Percentiles rank a stretch among this genome's conserved stretches.
Evolutionary conservation across 1,284 basidiomycete genomes (phyloP).

Genomic region (Ganoderma lingzhi): DNA sequence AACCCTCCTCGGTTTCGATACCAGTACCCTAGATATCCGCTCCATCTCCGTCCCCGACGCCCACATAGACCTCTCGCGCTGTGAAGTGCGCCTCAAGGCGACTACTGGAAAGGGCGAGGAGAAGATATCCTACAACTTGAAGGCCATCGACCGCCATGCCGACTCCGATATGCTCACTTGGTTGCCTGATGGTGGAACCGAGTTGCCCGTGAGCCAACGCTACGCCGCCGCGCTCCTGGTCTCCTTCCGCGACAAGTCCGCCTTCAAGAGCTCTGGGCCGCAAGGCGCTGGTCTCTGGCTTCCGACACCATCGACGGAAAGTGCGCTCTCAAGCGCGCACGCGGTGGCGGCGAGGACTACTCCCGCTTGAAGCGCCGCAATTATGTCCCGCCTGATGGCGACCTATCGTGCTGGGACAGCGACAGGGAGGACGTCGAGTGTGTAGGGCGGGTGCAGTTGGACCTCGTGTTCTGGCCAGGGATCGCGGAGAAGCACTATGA

Average conservation of each 20-base stretch:
- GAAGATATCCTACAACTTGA: conserved; percentile 46
- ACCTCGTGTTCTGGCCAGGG: conserved; percentile 41
- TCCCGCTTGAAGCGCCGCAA: conserved; percentile 62
- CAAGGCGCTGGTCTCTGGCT: conserved; percentile 70
- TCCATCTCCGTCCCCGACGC: conserved; percentile 42
- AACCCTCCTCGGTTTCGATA: conserved; percentile 70
- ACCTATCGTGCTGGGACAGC: conserved; percentile 54
- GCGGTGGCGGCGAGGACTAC: conserved; percentile 42
- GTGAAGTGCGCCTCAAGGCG: conserved; percentile 43
- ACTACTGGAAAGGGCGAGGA: conserved; percentile 38
- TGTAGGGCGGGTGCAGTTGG: conserved; percentile 41
- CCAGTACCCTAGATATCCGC: conserved; percentile 63
- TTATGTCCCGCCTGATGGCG: conserved; percentile 63
- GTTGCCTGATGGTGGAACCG: conserved; percentile 53
- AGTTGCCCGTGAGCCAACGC: conserved; percentile 66
- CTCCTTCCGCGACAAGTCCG: conserved; percentile 57
- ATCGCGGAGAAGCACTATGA: conserved; percentile 49
- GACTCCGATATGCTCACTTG: conserved; percentile 51
- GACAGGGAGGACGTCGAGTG: conserved; percentile 53
- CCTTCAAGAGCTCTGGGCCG: conserved; percentile 47
- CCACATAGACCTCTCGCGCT: conserved; percentile 39
- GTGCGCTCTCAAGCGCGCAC: conserved; percentile 47
- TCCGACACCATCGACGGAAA: conserved; percentile 60
- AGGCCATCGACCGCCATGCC: conserved; percentile 53
- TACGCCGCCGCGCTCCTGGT: conserved; percentile 65